Evolutionary conservation across 768 basidiomycete genomes (phyloP).

Genomic region (Arthromyces matolae): DNA sequence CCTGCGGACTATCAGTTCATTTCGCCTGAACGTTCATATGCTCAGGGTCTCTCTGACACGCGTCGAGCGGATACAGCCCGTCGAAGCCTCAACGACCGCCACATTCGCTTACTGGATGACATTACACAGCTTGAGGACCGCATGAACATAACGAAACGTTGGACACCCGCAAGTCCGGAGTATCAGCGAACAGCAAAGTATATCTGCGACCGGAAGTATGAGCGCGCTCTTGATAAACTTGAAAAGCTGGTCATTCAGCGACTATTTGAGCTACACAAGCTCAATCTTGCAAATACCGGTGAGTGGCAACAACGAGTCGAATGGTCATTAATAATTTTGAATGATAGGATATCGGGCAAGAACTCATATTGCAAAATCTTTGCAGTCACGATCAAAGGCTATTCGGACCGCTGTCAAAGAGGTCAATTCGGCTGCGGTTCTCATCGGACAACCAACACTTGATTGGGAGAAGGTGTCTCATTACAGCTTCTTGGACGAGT

Average conservation of each 20-base stretch:
- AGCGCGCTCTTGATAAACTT: constrained; percentile 27
- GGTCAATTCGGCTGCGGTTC: constrained; percentile 1
- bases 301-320: too few species aligned
- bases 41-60: constrained; percentile 12
- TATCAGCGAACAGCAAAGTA: constrained; percentile 20
- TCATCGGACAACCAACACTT: not conserved
- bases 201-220: constrained; percentile 20
- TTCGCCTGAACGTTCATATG: not conserved
- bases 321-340: not conserved
- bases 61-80: not conserved
- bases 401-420: constrained; percentile 2
- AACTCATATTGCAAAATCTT: not conserved
- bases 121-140: too few species aligned
- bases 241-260: constrained; percentile 30
- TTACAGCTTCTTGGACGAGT: constrained; percentile 11
- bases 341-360: not conserved
- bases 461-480: constrained; percentile 4
- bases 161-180: constrained; percentile 21
- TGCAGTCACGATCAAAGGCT: constrained; percentile 4
- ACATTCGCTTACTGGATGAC: not conserved
- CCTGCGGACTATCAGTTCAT: constrained; percentile 10
- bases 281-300: constrained; percentile 23
- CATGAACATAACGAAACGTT: constrained; percentile 19
- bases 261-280: constrained; percentile 35
- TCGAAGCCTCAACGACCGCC: not conserved